phyloP scores from a whole-genome alignment of 176 grass and related monocot genomes.

The Bothriochloa decipiens region DNA sequence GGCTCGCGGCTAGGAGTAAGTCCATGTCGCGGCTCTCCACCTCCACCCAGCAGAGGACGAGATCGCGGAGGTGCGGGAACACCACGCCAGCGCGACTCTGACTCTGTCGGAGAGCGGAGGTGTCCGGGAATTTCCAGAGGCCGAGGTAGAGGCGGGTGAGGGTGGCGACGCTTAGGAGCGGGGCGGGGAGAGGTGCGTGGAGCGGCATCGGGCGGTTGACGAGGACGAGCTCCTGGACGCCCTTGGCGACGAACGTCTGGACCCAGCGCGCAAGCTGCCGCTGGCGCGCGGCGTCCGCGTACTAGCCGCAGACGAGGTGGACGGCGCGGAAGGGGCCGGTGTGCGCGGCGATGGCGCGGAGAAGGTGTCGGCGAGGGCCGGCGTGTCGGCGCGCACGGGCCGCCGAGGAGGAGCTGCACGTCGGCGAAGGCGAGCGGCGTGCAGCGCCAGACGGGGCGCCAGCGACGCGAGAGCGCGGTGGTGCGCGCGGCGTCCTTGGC shows the following conservation, averaged over 20 bases:
- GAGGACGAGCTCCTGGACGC: conserved; percentile 23
- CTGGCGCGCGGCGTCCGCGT: neutral
- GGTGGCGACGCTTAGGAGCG: neutral
- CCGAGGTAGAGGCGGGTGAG: conserved; percentile 6
- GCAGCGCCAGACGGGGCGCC: conserved; percentile 32
- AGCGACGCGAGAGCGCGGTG: conserved; percentile 31
- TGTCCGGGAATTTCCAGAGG: conserved; percentile 16
- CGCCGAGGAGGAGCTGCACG: conserved; percentile 20
- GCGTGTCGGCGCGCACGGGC: neutral
- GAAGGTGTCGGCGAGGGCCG: conserved; percentile 5
- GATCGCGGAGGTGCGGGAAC: conserved; percentile 30
- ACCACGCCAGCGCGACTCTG: no score
- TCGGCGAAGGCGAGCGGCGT: conserved; percentile 27
- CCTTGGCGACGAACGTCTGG: neutral
- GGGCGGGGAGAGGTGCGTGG: conserved; percentile 13
- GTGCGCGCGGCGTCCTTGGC: neutral
- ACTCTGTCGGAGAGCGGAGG: neutral
- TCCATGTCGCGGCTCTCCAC: neutral
- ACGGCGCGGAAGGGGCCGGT: conserved; percentile 15
- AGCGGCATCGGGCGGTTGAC: conserved; percentile 14
- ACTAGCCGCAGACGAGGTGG: conserved; percentile 13
- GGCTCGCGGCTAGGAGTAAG: neutral
- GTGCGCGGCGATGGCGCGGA: conserved; percentile 34
- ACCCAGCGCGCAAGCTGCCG: conserved; percentile 7
- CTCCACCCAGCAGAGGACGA: conserved; percentile 2